Evolutionary conservation across 805 yeast species (phyloP).

Genomic region (Teunomyces funiuensis): DNA sequence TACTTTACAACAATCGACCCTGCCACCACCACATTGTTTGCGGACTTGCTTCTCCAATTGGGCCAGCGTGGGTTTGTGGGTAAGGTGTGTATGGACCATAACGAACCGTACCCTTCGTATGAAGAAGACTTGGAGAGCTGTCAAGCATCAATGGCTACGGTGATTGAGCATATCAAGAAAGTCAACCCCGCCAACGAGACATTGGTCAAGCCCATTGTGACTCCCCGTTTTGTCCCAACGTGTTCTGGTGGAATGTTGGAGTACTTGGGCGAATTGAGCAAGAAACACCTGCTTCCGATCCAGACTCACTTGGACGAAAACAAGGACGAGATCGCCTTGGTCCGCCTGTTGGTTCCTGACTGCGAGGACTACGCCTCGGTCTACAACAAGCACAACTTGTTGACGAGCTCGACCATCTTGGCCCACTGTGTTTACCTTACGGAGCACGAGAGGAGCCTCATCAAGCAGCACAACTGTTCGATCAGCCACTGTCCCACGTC

Average conservation of each 20-base stretch:
- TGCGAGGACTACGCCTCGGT: slow-evolving; percentile 71
- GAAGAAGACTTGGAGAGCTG: slow-evolving; percentile 62
- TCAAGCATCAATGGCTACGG: slow-evolving; percentile 50
- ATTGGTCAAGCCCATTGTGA: slow-evolving; percentile 68
- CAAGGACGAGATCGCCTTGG: slow-evolving; percentile 70
- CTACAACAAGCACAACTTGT: slow-evolving; percentile 61
- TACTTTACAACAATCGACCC: slow-evolving; percentile 89
- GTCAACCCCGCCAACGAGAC: slow-evolving; percentile 52
- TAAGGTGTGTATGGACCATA: slow-evolving; percentile 89
- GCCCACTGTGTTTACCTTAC: slow-evolving; percentile 87
- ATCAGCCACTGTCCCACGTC: slow-evolving; percentile 93
- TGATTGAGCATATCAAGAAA: slow-evolving; percentile 54
- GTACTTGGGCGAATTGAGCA: slow-evolving; percentile 58
- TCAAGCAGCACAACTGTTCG: slow-evolving; percentile 60
- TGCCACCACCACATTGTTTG: slow-evolving; percentile 71
- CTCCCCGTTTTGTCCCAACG: slow-evolving; percentile 93
- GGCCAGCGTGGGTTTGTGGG: slow-evolving; percentile 94
- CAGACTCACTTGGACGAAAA: slow-evolving; percentile 95
- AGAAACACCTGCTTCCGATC: slow-evolving; percentile 57
- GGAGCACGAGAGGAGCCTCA: slow-evolving; percentile 59
- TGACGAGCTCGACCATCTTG: slow-evolving; percentile 66
- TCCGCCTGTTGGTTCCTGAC: slow-evolving; percentile 69
- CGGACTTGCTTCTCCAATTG: slow-evolving; percentile 58
- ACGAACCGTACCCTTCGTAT: slow-evolving; percentile 62
- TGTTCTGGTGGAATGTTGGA: slow-evolving; percentile 65